These are phyloP conservation scores for Setomelanomma holmii DNA, from an alignment of 2,329 filamentous ascomycete genomes.

Conservation along the genomic window DNA sequence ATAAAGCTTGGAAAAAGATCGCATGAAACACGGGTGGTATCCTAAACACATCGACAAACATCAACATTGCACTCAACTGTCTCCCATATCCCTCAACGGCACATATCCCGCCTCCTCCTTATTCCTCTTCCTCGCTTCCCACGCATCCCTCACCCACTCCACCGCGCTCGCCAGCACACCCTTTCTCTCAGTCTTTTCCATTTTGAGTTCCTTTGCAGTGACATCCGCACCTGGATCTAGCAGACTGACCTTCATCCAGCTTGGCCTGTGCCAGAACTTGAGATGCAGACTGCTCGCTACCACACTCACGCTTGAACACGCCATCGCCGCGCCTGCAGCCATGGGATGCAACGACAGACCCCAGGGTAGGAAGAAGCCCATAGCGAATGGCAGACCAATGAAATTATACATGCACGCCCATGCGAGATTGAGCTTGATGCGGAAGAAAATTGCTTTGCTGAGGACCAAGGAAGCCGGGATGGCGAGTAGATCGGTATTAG, in stretches of 20 bases:
- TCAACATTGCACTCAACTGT: slow-evolving; percentile 22
- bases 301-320: slow-evolving; percentile 86
- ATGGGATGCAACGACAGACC: slow-evolving; percentile 90
- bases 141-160: slow-evolving; percentile 40
- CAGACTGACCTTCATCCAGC: slow-evolving; percentile 80
- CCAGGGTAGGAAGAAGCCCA: slow-evolving; percentile 93
- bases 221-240: slow-evolving; percentile 57
- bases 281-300: slow-evolving; percentile 83
- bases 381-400: slow-evolving; percentile 90
- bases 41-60: slow-evolving; percentile 13
- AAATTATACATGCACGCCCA: slow-evolving; percentile 96
- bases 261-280: slow-evolving; percentile 83
- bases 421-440: slow-evolving; percentile 91
- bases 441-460: slow-evolving; percentile 81
- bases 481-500: slow-evolving; percentile 86
- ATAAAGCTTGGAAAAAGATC: slow-evolving; percentile 1
- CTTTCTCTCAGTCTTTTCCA: slow-evolving; percentile 23
- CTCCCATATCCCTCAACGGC: slow-evolving; percentile 53
- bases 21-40: slow-evolving; percentile 15
- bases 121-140: slow-evolving; percentile 45
- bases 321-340: slow-evolving; percentile 95
- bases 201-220: slow-evolving; percentile 35
- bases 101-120: slow-evolving; percentile 55
- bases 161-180: slow-evolving; percentile 29
- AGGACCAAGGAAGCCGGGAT: slow-evolving; percentile 88